Evolutionary conservation across 306 rosid genomes (phyloP).

Genomic region (cucumber (Cucumis sativus)): DNA sequence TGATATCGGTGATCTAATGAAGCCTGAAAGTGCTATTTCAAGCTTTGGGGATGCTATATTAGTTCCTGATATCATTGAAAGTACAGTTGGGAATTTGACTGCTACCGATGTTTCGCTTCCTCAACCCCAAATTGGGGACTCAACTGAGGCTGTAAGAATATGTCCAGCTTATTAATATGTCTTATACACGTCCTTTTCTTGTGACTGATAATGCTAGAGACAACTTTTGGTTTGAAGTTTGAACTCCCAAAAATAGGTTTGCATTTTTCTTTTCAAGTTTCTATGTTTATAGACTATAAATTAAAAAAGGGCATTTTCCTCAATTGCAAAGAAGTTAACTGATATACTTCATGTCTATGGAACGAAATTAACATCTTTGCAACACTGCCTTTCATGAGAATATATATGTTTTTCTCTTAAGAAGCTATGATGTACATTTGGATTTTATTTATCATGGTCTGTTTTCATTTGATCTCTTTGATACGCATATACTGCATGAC

Average conservation of each 20-base stretch:
- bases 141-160: slow-evolving; percentile 61
- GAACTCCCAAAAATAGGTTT: neutral
- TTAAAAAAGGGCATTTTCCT: neutral
- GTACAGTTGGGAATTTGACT: slow-evolving; percentile 62
- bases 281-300: neutral
- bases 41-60: slow-evolving; percentile 56
- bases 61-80: slow-evolving; percentile 77
- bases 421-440: neutral
- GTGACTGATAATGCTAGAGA: neutral
- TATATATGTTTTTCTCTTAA: neutral
- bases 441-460: neutral
- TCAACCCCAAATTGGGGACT: slow-evolving; percentile 50
- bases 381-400: neutral
- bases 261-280: neutral
- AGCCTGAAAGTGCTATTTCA: slow-evolving; percentile 58
- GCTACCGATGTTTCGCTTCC: slow-evolving; percentile 53
- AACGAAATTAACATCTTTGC: neutral
- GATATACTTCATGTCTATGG: neutral
- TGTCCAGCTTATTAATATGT: neutral
- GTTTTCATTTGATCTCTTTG: neutral
- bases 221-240: neutral
- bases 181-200: neutral
- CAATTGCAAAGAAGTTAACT: neutral
- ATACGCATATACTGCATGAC: neutral
- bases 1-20: slow-evolving; percentile 48